Base-by-base conservation (phyloP, 345 rosid species). In the Stellera chamaejasme region DNA sequence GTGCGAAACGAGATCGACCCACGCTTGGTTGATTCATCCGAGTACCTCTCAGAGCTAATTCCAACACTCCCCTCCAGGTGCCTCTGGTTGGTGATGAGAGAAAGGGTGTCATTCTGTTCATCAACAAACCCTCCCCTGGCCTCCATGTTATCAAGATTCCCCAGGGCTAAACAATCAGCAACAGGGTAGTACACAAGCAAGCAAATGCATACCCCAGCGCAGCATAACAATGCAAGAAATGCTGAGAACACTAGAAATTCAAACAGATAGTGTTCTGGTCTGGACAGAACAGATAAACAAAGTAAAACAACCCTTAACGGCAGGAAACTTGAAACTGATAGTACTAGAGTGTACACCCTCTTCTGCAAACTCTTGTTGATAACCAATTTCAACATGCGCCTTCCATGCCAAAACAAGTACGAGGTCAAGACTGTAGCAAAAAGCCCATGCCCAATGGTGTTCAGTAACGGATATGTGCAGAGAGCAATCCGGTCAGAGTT, bases 151-250 rank as follows among this genome's bases (percentile, higher is more conserved):
- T 62, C 64, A 15, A 76, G 63, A 70, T 66, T 78, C 48, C 88
- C 84, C 64, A 87, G 58, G 13, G 97, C 95, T 72, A 90, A 76
- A 36, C 90, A 86, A 75, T 90, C 97, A 2, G 95, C 82, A 53
- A 90, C 82, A 2, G 97, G 97, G 69, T 64, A 81, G 78, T 90
- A 90, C 48, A 87, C 97, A 59, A 90, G 84, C 83, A 90, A 49
- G 78, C 75, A 80, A 48, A 90, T 84, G 59, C 86, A 77, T 44
- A 90, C 81, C 64, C 82, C 86, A 25, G 77, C 77, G 64, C 90
- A 87, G 61, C 79, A 80, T 45, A 81, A 59, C 71, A 90, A 80
- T 41, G 88, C 74, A 32, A 90, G 79, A 77, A 90, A 90, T 26
- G 95, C 90, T 63, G 69, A 58, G 83, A 90, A 87, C n/a, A 75